Evolutionary conservation across 2,329 filamentous ascomycete genomes (phyloP).

Genomic region (Dothideomycetidae sp.): DNA sequence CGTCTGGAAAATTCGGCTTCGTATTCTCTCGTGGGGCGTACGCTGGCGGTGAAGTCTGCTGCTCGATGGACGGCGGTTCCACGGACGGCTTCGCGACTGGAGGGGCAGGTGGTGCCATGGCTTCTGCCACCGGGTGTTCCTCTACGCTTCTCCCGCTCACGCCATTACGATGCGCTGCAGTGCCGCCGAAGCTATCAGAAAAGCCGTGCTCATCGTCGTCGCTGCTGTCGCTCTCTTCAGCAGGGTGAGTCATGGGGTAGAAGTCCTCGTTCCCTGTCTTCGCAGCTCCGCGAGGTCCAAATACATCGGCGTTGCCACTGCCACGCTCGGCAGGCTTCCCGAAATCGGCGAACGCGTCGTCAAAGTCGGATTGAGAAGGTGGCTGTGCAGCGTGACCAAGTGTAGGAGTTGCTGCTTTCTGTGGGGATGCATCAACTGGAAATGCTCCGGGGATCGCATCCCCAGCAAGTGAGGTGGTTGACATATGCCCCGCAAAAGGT

Average conservation of each 20-base stretch:
- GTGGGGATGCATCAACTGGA: conserved; percentile 26
- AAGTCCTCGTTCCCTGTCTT: conserved; percentile 18
- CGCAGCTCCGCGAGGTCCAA: conserved; percentile 13
- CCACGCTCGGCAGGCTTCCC: conserved; percentile 21
- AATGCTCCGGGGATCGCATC: conserved; percentile 36
- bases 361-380: conserved; percentile 61
- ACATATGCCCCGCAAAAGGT: conserved; percentile 23
- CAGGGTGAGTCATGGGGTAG: conserved; percentile 21
- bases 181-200: conserved; percentile 78
- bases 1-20: conserved; percentile 32
- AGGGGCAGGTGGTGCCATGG: conserved; percentile 43
- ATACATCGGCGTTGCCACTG: conserved; percentile 10
- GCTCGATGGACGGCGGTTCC: conserved; percentile 36
- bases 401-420: conserved; percentile 20
- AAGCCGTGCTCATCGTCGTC: conserved; percentile 57
- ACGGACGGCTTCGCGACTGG: conserved; percentile 19
- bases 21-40: conserved; percentile 31
- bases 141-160: conserved; percentile 2
- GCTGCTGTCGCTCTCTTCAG: conserved; percentile 75
- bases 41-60: conserved; percentile 42
- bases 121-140: conserved; percentile 27
- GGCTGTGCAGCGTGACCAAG: conserved; percentile 3
- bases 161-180: conserved; percentile 27
- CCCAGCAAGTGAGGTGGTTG: conserved; percentile 14
- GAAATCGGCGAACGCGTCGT: conserved; percentile 71